Conservation (phyloP, 2,329 filamentous ascomycete species). For the Phoma herbarum region DNA sequence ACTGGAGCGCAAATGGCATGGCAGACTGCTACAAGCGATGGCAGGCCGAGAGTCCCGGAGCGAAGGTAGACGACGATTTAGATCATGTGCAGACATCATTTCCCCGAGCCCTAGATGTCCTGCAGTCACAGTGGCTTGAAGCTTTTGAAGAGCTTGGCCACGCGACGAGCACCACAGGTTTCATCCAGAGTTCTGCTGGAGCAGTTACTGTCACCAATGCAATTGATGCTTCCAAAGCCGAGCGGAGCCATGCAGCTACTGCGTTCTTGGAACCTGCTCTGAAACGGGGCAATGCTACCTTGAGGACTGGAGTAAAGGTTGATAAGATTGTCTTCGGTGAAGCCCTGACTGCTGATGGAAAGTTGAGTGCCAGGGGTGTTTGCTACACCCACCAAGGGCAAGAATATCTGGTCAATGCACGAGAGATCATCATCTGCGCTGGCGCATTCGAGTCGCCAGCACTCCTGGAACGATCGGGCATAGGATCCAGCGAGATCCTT, state of each 20-base stretch:
- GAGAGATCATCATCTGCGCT: slow-evolving; percentile 45
- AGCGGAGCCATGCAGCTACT: slow-evolving; percentile 32
- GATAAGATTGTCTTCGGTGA: slow-evolving; percentile 26
- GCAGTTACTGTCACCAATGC: slow-evolving; percentile 32
- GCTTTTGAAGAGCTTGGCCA: slow-evolving; percentile 31
- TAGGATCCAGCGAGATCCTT: slow-evolving; percentile 62
- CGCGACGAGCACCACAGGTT: slow-evolving; percentile 18
- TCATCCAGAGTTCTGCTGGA: slow-evolving; percentile 22
- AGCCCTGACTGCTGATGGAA: slow-evolving; percentile 14
- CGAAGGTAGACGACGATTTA: slow-evolving; percentile 3
- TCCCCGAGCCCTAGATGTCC: slow-evolving; percentile 24
- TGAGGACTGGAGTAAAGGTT: slow-evolving; percentile 26
- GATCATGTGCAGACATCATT: slow-evolving; percentile 27
- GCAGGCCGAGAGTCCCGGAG: slow-evolving; percentile 14
- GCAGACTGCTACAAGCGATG: slow-evolving; percentile 27
- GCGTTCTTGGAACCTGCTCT: slow-evolving; percentile 32
- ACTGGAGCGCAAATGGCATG: slow-evolving; percentile 26
- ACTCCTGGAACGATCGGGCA: slow-evolving; percentile 66
- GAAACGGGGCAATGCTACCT: slow-evolving; percentile 26
- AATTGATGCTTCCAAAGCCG: slow-evolving; percentile 27
- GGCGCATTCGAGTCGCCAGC: slow-evolving; percentile 62
- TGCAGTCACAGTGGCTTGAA: slow-evolving; percentile 25
- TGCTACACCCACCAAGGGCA: slow-evolving; percentile 22
- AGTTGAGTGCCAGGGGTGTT: slow-evolving; percentile 25
- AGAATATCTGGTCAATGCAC: slow-evolving; percentile 13